These are phyloP conservation scores for Aeschynomene evenia DNA, from an alignment of 306 rosid species.

Conservation along the genomic window DNA sequence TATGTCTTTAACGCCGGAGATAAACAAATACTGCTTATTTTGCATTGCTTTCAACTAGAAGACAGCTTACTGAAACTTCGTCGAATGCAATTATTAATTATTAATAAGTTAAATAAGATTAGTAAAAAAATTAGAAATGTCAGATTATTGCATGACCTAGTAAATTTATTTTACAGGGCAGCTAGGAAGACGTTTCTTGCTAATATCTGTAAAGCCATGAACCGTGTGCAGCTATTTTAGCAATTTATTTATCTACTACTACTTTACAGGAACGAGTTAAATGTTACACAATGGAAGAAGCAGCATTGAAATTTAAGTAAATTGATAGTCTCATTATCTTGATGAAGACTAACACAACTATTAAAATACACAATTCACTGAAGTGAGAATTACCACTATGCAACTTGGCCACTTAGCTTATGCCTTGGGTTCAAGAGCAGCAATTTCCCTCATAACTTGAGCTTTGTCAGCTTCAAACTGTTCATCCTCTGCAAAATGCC, in stretches of 20 bases:
- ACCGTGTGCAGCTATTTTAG: slow-evolving; percentile 30
- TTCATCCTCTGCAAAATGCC: slow-evolving; percentile 72
- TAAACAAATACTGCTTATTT: neutral
- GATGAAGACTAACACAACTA: slow-evolving; percentile 38
- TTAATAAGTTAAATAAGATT: neutral
- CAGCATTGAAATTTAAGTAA: slow-evolving; percentile 18
- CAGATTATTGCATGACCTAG: slow-evolving; percentile 23
- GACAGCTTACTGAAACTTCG: neutral
- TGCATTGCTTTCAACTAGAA: neutral
- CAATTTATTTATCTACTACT: slow-evolving; percentile 78
- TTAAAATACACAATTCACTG: slow-evolving; percentile 37
- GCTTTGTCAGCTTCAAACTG: slow-evolving; percentile 97
- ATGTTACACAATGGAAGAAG: slow-evolving; percentile 42
- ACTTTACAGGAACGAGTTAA: slow-evolving; percentile 37
- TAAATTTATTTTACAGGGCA: slow-evolving; percentile 31
- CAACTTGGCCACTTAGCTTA: slow-evolving; percentile 32
- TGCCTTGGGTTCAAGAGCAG: slow-evolving; percentile 60
- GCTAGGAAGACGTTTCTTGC: slow-evolving; percentile 20
- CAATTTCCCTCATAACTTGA: slow-evolving; percentile 92
- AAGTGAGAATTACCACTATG: slow-evolving; percentile 24
- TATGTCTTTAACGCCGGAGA: neutral
- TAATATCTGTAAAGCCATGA: slow-evolving; percentile 19
- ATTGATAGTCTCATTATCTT: slow-evolving; percentile 26
- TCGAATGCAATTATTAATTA: too few species aligned
- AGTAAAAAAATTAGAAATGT: neutral